phyloP scores from a whole-genome alignment of 306 rosid genomes.

The Pyrus communis region DNA sequence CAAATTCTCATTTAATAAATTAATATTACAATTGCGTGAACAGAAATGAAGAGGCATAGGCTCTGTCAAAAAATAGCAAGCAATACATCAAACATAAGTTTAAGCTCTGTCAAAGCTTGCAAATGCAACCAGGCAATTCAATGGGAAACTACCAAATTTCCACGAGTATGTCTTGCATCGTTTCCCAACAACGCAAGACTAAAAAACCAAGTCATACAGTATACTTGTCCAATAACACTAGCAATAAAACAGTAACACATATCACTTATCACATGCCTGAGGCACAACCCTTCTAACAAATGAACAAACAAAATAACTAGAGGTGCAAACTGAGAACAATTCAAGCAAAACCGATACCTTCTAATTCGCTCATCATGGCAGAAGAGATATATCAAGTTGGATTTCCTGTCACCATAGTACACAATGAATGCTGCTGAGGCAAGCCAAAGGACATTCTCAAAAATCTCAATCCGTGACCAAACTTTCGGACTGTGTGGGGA shows the following conservation, averaged over 20 bases:
- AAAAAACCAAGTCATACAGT: background rate
- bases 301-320: background rate
- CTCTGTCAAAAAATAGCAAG: background rate
- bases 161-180: background rate
- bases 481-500: constrained; percentile 35
- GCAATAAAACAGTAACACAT: background rate
- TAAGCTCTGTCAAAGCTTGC: background rate
- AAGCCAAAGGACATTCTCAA: constrained; percentile 83
- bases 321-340: background rate
- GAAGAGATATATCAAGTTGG: constrained; percentile 74
- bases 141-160: background rate
- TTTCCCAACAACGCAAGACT: background rate
- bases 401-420: constrained; percentile 73
- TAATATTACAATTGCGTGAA: background rate
- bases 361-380: constrained; percentile 75
- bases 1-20: background rate
- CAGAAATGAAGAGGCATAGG: background rate
- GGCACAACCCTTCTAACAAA: background rate
- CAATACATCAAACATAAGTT: background rate
- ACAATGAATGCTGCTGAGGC: constrained; percentile 71
- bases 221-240: background rate
- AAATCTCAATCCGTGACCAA: constrained; percentile 61
- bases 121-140: background rate
- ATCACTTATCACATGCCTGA: background rate
- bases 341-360: constrained; percentile 42